Evolutionary conservation across 1,284 basidiomycete genomes (phyloP).

Genomic region (Leccinum subrobustum): DNA sequence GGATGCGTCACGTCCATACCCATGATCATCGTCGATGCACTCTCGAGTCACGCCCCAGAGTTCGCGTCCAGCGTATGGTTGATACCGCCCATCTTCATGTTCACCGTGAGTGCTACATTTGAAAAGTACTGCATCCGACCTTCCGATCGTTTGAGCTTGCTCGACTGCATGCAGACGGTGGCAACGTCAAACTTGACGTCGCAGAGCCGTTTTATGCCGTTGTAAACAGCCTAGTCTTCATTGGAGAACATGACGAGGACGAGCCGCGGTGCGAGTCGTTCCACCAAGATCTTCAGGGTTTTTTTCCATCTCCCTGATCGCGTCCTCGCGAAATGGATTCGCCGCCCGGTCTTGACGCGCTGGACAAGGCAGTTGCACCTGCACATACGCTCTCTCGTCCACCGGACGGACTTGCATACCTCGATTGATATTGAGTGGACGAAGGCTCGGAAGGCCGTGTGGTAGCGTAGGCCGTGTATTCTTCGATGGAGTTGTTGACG

Average conservation of each 20-base stretch:
- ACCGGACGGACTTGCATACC: slow-evolving; percentile 48
- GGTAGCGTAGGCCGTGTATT: slow-evolving; percentile 41
- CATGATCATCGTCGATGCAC: slow-evolving; percentile 68
- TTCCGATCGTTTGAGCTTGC: slow-evolving; percentile 53
- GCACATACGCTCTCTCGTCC: slow-evolving; percentile 1
- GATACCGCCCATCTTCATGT: slow-evolving; percentile 77
- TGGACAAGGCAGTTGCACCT: slow-evolving; percentile 8
- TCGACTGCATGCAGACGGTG: slow-evolving; percentile 66
- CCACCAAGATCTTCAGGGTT: slow-evolving; percentile 20
- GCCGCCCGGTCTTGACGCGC: not conserved
- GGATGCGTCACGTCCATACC: slow-evolving; percentile 84
- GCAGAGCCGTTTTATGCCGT: slow-evolving; percentile 67
- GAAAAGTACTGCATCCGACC: slow-evolving; percentile 39
- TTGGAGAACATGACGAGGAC: slow-evolving; percentile 61
- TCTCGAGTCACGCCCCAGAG: slow-evolving; percentile 54
- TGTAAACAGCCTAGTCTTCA: slow-evolving; percentile 67
- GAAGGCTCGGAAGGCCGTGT: slow-evolving; percentile 25
- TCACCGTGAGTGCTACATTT: slow-evolving; percentile 49
- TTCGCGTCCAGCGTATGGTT: slow-evolving; percentile 62
- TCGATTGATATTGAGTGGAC: slow-evolving; percentile 22
- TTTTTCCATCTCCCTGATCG: slow-evolving; percentile 24
- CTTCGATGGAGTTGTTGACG: slow-evolving; percentile 59
- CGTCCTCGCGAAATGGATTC: slow-evolving; percentile 12
- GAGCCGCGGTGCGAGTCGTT: slow-evolving; percentile 31
- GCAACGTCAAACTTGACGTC: slow-evolving; percentile 64